phyloP scores from a whole-genome alignment of 208 protist species.

The Wallacemonas rigidus region DNA sequence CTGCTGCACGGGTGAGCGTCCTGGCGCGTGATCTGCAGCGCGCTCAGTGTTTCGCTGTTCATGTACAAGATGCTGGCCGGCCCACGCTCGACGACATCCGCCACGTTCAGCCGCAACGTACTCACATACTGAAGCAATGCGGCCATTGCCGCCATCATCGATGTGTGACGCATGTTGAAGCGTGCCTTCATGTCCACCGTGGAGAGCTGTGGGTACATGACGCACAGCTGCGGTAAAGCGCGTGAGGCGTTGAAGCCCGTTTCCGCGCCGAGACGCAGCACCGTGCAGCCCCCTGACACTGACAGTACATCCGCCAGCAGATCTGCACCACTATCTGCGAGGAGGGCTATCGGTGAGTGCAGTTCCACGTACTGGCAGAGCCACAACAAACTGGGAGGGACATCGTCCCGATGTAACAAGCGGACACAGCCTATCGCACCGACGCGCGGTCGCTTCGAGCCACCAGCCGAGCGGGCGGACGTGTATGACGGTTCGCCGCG shows the following conservation, averaged over 20 bases:
- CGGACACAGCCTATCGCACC: slow-evolving; percentile 8
- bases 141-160: slow-evolving; percentile 78
- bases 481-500: background rate
- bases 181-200: slow-evolving; percentile 43
- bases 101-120: slow-evolving; percentile 48
- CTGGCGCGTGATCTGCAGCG: slow-evolving; percentile 71
- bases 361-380: slow-evolving; percentile 48
- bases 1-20: slow-evolving; percentile 75
- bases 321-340: slow-evolving; percentile 38
- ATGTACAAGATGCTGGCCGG: slow-evolving; percentile 63
- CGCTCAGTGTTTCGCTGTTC: slow-evolving; percentile 42
- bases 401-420: slow-evolving; percentile 33
- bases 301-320: slow-evolving; percentile 36
- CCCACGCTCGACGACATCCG: slow-evolving; percentile 69
- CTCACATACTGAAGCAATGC: slow-evolving; percentile 62
- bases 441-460: background rate
- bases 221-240: slow-evolving; percentile 38
- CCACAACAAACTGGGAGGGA: slow-evolving; percentile 55
- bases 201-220: slow-evolving; percentile 53
- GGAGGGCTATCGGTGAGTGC: slow-evolving; percentile 41
- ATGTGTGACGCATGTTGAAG: slow-evolving; percentile 41
- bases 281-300: slow-evolving; percentile 27
- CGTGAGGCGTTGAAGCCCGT: slow-evolving; percentile 41
- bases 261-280: slow-evolving; percentile 35
- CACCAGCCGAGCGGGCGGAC: too few species aligned